Percentiles rank a stretch among this genome's conserved stretches.
These are phyloP conservation scores for Plasmopara viticola DNA, from an alignment of 352 stramenopile genomes.

Conservation along the genomic window DNA sequence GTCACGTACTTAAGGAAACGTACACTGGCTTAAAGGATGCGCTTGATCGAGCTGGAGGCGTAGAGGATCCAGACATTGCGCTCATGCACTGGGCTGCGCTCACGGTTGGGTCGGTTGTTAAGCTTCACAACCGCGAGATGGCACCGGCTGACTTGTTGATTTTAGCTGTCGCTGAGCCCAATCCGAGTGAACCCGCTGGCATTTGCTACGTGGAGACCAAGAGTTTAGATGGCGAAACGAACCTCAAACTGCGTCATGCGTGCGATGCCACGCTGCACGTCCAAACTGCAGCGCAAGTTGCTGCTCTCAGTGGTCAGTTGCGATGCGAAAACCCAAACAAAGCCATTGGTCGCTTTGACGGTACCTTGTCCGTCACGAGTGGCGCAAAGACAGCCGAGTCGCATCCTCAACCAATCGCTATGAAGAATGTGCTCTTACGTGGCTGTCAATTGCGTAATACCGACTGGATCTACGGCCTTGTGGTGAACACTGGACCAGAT, in stretches of 20 bases:
- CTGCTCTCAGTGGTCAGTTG: constrained; percentile 41
- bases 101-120: constrained; percentile 78
- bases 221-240: constrained; percentile 87
- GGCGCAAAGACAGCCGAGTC: constrained; percentile 17
- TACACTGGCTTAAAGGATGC: constrained; percentile 33
- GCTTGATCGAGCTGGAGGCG: constrained; percentile 15
- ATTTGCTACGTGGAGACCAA: constrained; percentile 88
- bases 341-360: constrained; percentile 72
- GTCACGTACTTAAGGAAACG: constrained; percentile 45
- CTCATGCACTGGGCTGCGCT: constrained; percentile 68
- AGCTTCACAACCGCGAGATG: constrained; percentile 70
- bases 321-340: constrained; percentile 76
- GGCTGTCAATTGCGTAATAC: constrained; percentile 86
- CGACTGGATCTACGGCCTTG: constrained; percentile 82
- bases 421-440: constrained; percentile 86
- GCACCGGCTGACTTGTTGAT: constrained; percentile 83
- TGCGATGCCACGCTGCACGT: constrained; percentile 50
- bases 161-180: constrained; percentile 62
- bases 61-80: constrained; percentile 42
- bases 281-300: constrained; percentile 29
- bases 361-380: constrained; percentile 40
- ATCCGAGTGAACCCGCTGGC: constrained; percentile 50
- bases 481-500: constrained; percentile 83
- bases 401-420: constrained; percentile 51
- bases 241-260: constrained; percentile 82